Base-by-base conservation (phyloP, 2,329 filamentous ascomycete species). In the Diaporthe capsici region DNA sequence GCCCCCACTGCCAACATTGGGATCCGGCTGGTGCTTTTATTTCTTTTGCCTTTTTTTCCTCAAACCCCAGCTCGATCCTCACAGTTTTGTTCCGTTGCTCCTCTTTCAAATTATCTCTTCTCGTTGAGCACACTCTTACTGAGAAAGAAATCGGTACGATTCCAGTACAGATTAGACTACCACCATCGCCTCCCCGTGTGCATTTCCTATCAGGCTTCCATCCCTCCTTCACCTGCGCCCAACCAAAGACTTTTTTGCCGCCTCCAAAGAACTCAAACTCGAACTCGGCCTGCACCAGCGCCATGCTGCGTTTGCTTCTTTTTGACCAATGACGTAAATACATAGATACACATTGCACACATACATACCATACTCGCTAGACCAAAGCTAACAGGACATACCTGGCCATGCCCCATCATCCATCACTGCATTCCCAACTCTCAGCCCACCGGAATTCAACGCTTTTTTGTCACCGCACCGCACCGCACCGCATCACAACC, bases 261-360 rank as follows among this genome's bases (percentile, higher is more conserved):
- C 51, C 51, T 10, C 22, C n/a, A n/a, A 60, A 49, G 12, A 49
- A 22, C 42, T 67, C 10, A 28, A 55, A 65, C 61, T 67, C 20
- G 42, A 55, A 65, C 42, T 49, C 61, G 17, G 61, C 42, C 9
- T 49, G 61, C 61, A 67, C 61, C 61, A 49, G 42, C 61, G 61
- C 61, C 61, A 49, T 67, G 61, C 61, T 67, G 28, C 61, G 61
- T 67, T 67, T 31, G 28, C 34, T 49, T 20, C 8, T 28, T 44
- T 28, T 44, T 28, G 20, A 15, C 28, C 28, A 67, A 49, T 49
- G 39, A 67, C 61, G 28, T 49, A 67, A 31, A 31, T 31, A 65
- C 25, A 47, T 28, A 63, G n/a, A 42, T 31, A 58, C 55, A n/a
- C n/a, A 53, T 15, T 53, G 25, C 55, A 63, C 37, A 63, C 39